Conservation (phyloP, 2,329 filamentous ascomycete species). For the Torrubiella hemipterigena region DNA sequence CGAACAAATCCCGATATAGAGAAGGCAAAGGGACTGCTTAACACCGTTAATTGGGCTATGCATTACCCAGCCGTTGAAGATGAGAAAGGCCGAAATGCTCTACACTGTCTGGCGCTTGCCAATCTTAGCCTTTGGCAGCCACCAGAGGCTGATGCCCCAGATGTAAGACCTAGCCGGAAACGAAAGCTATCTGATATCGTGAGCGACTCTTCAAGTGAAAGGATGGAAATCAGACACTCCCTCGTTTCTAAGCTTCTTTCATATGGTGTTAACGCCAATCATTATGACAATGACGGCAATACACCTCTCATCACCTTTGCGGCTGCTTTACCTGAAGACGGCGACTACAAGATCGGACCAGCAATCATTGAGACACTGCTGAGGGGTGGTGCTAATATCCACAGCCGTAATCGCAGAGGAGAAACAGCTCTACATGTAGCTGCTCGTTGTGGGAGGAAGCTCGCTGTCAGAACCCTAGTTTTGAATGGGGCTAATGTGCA, state of each 20-base stretch:
- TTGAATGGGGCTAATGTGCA: constrained; percentile 35
- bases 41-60: constrained; percentile 21
- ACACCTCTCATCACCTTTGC: constrained; percentile 46
- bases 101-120: constrained; percentile 46
- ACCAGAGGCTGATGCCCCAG: constrained; percentile 13
- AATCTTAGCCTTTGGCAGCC: constrained; percentile 29
- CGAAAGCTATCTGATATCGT: neutral
- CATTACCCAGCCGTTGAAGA: constrained; percentile 19
- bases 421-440: constrained; percentile 45
- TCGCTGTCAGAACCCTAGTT: constrained; percentile 34
- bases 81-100: constrained; percentile 37
- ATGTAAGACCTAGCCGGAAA: constrained; percentile 4
- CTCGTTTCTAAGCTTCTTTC: constrained; percentile 19
- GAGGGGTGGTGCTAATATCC: constrained; percentile 27
- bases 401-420: constrained; percentile 39
- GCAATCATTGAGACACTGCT: constrained; percentile 32
- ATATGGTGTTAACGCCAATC: constrained; percentile 33
- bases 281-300: constrained; percentile 37
- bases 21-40: constrained; percentile 22
- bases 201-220: constrained; percentile 19
- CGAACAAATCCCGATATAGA: constrained; percentile 11
- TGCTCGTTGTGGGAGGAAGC: constrained; percentile 38
- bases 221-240: constrained; percentile 15
- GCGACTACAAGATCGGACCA: constrained; percentile 35
- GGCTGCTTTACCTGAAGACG: constrained; percentile 34